phyloP scores from a whole-genome alignment of 2,329 filamentous ascomycete genomes.

The Coniella lustricola region DNA sequence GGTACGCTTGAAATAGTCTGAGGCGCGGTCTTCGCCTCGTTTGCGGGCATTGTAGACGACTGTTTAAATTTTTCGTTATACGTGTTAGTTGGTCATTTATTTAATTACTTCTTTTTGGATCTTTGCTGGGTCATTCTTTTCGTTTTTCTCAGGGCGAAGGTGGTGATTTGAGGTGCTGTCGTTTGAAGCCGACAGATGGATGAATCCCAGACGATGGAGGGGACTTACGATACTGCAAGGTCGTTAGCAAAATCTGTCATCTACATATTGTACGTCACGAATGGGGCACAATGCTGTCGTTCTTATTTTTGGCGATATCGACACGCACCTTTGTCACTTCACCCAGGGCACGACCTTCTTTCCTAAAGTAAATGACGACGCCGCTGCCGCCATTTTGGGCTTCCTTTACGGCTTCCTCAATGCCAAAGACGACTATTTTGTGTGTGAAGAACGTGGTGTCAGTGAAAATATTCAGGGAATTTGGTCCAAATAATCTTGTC shows the following conservation, averaged over 20 bases:
- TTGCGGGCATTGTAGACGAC: constrained; percentile 75
- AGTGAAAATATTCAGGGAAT: background rate
- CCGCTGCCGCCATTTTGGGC: constrained; percentile 90
- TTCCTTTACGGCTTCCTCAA: constrained; percentile 95
- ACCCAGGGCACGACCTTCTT: constrained; percentile 88
- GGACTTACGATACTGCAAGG: too few relatives aligned
- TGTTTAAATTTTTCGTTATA: constrained; percentile 16
- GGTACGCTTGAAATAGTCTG: constrained; percentile 94
- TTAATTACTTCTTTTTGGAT: background rate
- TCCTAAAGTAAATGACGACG: constrained; percentile 97
- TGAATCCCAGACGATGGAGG: too few relatives aligned
- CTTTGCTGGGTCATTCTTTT: too few relatives aligned
- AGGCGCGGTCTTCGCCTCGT: constrained; percentile 70
- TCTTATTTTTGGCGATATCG: background rate
- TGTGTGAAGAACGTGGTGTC: background rate
- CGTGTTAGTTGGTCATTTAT: too few relatives aligned
- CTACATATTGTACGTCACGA: too few relatives aligned
- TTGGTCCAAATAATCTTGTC: background rate
- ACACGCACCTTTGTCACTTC: constrained; percentile 84
- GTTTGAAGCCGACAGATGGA: too few relatives aligned
- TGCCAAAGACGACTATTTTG: constrained; percentile 80
- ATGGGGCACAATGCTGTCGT: too few relatives aligned
- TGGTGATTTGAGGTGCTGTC: too few relatives aligned
- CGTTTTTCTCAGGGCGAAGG: too few relatives aligned
- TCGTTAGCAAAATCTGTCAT: too few relatives aligned